These are phyloP conservation scores for Priceomyces fermenticarens DNA, from an alignment of 805 yeast species.

Conservation along the genomic window DNA sequence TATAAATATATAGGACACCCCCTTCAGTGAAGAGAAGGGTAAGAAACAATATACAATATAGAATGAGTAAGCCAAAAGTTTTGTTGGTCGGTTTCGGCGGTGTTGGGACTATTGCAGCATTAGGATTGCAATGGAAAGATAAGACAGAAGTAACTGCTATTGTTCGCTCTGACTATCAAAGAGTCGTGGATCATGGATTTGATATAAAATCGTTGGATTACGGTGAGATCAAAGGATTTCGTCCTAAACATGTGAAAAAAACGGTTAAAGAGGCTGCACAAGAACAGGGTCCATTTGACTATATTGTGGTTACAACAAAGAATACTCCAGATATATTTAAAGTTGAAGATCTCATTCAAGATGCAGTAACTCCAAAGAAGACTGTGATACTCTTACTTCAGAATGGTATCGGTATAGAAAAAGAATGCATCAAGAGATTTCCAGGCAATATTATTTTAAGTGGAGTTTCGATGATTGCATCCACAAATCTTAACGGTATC, in stretches of 20 bases:
- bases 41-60: not conserved
- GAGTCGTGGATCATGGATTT: conserved; percentile 19
- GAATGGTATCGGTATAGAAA: conserved; percentile 27
- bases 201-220: conserved; percentile 22
- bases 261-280: conserved; percentile 22
- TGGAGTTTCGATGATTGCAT: conserved; percentile 25
- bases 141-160: conserved; percentile 31
- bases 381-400: conserved; percentile 25
- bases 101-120: conserved; percentile 72
- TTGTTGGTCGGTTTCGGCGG: conserved; percentile 78
- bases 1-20: too few species aligned
- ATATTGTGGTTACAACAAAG: conserved; percentile 31
- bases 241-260: conserved; percentile 25
- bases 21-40: too few species aligned
- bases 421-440: conserved; percentile 16
- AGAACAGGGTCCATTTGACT: conserved; percentile 27
- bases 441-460: conserved; percentile 24
- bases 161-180: conserved; percentile 25
- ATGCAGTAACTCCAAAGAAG: conserved; percentile 17
- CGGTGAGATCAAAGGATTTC: conserved; percentile 20
- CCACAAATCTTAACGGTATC: conserved; percentile 15
- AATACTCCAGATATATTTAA: conserved; percentile 22
- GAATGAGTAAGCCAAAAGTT: conserved; percentile 23
- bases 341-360: conserved; percentile 31
- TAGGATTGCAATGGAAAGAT: conserved; percentile 47